Evolutionary conservation across 2,329 filamentous ascomycete species (phyloP).

Genomic region (Botrytis aclada): DNA sequence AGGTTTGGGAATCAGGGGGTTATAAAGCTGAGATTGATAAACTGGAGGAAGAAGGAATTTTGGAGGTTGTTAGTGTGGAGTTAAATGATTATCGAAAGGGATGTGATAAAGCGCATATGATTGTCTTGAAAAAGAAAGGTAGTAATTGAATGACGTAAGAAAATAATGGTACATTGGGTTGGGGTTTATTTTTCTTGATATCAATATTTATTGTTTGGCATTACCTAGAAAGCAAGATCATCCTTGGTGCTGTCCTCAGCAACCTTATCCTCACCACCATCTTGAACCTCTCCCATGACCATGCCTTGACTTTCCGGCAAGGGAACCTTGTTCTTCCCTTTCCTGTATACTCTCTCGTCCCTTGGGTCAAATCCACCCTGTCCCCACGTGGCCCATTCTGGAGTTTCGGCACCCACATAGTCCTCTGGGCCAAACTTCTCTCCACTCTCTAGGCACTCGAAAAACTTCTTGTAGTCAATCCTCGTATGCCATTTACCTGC

Average conservation of each 20-base stretch:
- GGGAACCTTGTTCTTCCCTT: slow-evolving; percentile 56
- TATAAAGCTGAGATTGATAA: background rate
- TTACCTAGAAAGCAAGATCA: background rate
- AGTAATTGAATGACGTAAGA: background rate
- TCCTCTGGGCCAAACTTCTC: slow-evolving; percentile 78
- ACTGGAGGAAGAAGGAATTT: background rate
- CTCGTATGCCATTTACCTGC: slow-evolving; percentile 83
- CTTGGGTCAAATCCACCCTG: slow-evolving; percentile 91
- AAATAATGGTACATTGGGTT: background rate
- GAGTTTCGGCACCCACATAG: slow-evolving; percentile 80
- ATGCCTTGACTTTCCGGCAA: slow-evolving; percentile 26
- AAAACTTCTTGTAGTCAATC: slow-evolving; percentile 89
- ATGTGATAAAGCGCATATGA: background rate
- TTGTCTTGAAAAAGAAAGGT: background rate
- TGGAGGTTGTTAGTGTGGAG: background rate
- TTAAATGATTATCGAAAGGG: background rate
- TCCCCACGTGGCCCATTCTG: slow-evolving; percentile 94
- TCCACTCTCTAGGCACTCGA: slow-evolving; percentile 71
- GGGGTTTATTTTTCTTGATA: background rate
- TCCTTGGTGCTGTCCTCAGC: background rate
- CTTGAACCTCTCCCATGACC: slow-evolving; percentile 10
- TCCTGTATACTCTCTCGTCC: slow-evolving; percentile 82
- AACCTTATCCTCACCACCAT: background rate
- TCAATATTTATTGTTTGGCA: background rate
- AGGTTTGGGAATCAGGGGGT: background rate